Percentiles rank a stretch among this genome's conserved stretches.
Conservation (phyloP, 164 flowering plant species). For the Euptelea pleiosperma region DNA sequence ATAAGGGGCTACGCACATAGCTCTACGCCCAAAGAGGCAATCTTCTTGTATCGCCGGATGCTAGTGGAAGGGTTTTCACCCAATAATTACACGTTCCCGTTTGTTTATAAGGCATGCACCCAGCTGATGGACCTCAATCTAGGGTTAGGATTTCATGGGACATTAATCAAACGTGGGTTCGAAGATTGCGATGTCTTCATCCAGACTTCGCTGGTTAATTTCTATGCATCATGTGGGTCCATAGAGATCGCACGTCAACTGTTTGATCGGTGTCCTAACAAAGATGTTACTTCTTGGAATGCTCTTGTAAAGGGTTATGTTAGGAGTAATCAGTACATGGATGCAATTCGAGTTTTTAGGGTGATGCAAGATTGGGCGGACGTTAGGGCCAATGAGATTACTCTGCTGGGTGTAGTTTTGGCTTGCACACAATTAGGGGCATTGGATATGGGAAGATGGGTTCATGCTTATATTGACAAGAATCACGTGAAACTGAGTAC, state of each 20-base stretch:
- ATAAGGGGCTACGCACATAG: slow-evolving; percentile 30
- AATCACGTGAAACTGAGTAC: slow-evolving; percentile 4
- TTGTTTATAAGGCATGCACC: slow-evolving; percentile 26
- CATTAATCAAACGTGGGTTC: slow-evolving; percentile 18
- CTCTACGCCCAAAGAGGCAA: slow-evolving; percentile 14
- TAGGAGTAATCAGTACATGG: slow-evolving; percentile 13
- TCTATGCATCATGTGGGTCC: slow-evolving; percentile 25
- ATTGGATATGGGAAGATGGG: slow-evolving; percentile 30
- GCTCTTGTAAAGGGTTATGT: slow-evolving; percentile 31
- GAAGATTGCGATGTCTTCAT: slow-evolving; percentile 26
- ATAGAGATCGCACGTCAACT: slow-evolving; percentile 21
- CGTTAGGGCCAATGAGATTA: slow-evolving; percentile 26
- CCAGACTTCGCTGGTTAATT: slow-evolving; percentile 24
- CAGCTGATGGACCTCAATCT: slow-evolving; percentile 19
- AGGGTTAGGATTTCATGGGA: slow-evolving; percentile 22
- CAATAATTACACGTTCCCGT: slow-evolving; percentile 31
- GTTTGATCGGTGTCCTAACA: slow-evolving; percentile 19
- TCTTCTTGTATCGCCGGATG: slow-evolving; percentile 15
- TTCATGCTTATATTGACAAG: slow-evolving; percentile 27
- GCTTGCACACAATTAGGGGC: slow-evolving; percentile 29
- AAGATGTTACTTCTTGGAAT: slow-evolving; percentile 34
- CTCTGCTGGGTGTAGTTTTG: slow-evolving; percentile 26
- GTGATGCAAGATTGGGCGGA: slow-evolving; percentile 17
- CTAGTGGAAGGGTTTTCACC: slow-evolving; percentile 18
- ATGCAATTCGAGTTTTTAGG: slow-evolving; percentile 21